phyloP scores from a whole-genome alignment of 257 asterid genomes.

The Przewalskia tangutica region DNA sequence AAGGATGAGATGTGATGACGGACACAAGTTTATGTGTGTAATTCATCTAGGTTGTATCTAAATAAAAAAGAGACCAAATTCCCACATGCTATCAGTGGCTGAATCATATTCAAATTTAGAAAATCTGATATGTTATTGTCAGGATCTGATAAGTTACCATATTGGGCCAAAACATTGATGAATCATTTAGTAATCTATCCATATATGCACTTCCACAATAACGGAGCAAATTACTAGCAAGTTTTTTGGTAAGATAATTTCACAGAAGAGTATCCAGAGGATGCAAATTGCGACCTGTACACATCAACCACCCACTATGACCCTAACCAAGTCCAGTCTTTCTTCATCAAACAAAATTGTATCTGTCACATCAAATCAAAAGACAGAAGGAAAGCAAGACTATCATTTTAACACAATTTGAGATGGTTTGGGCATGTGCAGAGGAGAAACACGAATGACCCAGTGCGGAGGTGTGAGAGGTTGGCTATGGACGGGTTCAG shows the following conservation, averaged over 20 bases:
- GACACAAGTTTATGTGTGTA: not conserved
- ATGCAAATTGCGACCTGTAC: not conserved
- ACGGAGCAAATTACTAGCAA: not conserved
- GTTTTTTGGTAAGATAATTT: not conserved
- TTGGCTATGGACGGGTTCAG: too few species aligned
- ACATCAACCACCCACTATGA: not conserved
- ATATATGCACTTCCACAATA: not conserved
- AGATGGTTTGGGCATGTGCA: too few species aligned
- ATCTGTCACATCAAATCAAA: not conserved
- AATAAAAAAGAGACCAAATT: not conserved
- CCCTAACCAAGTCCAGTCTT: not conserved
- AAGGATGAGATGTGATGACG: conserved; percentile 7
- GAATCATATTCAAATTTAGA: not conserved
- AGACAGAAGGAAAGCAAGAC: not conserved
- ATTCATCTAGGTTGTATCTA: not conserved
- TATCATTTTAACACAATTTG: not conserved
- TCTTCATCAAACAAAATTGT: not conserved
- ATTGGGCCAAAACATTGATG: not conserved
- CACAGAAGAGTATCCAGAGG: not conserved
- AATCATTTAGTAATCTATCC: not conserved
- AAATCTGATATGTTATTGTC: not conserved
- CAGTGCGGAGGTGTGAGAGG: too few species aligned
- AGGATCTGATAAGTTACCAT: not conserved
- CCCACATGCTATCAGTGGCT: not conserved
- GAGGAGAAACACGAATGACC: too few species aligned